Base-by-base conservation (phyloP, 352 stramenopile genomes). In the Globisporangium recalcitrans region DNA sequence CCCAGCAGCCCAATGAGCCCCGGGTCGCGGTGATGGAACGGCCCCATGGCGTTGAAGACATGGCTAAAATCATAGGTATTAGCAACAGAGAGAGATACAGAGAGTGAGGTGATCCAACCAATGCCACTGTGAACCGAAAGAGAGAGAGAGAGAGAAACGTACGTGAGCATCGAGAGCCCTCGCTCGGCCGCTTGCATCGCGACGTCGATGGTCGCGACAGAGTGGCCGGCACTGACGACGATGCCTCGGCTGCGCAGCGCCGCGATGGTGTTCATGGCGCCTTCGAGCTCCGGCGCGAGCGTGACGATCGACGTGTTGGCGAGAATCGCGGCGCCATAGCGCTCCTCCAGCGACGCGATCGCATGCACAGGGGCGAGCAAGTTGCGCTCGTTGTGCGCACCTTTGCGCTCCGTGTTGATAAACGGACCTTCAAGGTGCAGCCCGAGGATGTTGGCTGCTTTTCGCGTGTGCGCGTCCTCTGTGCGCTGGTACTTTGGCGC, bases 1-100 rank as follows among this genome's bases (percentile, higher is more conserved):
- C 87, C 89, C 10, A 97, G 73, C 24, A 97, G 68, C 1, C 91
- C 91, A 13, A 97, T 84, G 56, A 98, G 79, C 3, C 90, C 91
- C 7, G 91, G 91, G 46, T 96, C 80, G 27, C 90, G 82, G 64
- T 97, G 91, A 61, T 97, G 90, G 73, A 97, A 97, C 5, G 82
- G 74, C 22, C 73, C 80, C 91, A 97, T 97, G 8, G 91, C 91
- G 63, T 97, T 97, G 72, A 95, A 97, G 19, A 97, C 63, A 68
- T 97, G 89, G 7, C 76, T 85, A 48, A 29, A 29, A 34, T 14
- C 10, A 47, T 4, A 34, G 22, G n/a, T n/a, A n/a, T n/a, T 6
- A 9, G 16, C 10, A 44, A 14, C 11, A 44, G 8, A 44, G 10
- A n/a, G 3, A 32, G 24, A 22, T 24, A 16, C 40, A 22, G 26